Conservation (phyloP, 2,329 filamentous ascomycete species). For the Fusarium xylarioides region DNA sequence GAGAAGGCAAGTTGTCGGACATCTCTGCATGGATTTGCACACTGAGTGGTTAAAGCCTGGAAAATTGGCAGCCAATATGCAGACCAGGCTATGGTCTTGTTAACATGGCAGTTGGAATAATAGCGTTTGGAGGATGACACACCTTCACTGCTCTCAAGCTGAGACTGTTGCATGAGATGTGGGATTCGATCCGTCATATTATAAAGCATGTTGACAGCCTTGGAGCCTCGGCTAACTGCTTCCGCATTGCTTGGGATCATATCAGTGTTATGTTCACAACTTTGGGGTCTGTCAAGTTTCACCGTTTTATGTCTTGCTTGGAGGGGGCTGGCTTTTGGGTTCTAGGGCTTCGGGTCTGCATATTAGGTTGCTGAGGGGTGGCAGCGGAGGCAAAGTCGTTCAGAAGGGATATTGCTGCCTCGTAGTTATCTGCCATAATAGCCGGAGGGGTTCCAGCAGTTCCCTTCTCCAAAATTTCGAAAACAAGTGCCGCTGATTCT, state of each 20-base stretch:
- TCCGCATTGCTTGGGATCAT: slow-evolving; percentile 50
- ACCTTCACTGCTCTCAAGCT: slow-evolving; percentile 88
- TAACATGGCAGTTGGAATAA: not conserved
- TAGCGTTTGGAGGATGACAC: slow-evolving; percentile 37
- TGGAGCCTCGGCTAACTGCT: slow-evolving; percentile 78
- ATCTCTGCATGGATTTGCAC: slow-evolving; percentile 92
- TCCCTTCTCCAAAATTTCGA: slow-evolving; percentile 84
- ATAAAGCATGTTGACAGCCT: slow-evolving; percentile 83
- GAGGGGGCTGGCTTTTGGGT: slow-evolving; percentile 47
- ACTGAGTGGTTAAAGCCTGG: slow-evolving; percentile 86
- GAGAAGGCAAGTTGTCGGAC: slow-evolving; percentile 89
- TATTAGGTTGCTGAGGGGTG: slow-evolving; percentile 73
- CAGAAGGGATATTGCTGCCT: slow-evolving; percentile 82
- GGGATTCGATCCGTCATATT: slow-evolving; percentile 84
- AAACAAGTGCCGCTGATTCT: slow-evolving; percentile 80
- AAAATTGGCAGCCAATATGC: slow-evolving; percentile 98
- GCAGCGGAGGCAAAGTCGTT: slow-evolving; percentile 91
- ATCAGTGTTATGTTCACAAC: not conserved
- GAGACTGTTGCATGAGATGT: slow-evolving; percentile 88
- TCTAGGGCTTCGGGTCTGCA: slow-evolving; percentile 71
- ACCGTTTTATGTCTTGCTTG: slow-evolving; percentile 43
- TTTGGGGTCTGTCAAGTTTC: not conserved
- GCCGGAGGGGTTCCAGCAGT: slow-evolving; percentile 79
- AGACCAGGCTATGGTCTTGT: slow-evolving; percentile 77
- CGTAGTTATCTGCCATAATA: slow-evolving; percentile 95